These are phyloP conservation scores for Emmonsiellopsis sp. DNA, from an alignment of 2,329 filamentous ascomycete genomes.

Conservation along the genomic window DNA sequence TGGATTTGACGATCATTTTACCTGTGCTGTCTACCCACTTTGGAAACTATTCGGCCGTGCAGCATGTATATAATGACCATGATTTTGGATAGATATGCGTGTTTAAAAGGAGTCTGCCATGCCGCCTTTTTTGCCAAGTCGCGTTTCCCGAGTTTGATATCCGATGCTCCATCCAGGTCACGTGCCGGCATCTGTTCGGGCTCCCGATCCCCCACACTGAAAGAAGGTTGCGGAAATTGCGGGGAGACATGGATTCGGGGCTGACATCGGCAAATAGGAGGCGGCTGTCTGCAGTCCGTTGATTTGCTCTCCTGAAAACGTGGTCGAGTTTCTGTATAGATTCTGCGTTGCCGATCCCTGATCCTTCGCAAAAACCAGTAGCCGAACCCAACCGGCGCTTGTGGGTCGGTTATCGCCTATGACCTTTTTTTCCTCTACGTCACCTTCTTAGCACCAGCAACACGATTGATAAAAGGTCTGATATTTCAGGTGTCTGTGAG, in stretches of 20 bases:
- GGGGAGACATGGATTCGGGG: not conserved
- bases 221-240: not conserved
- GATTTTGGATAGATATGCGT: not conserved
- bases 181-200: not conserved
- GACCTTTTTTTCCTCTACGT: too few species aligned
- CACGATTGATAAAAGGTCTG: too few species aligned
- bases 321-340: not conserved
- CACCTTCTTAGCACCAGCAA: too few species aligned
- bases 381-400: too few species aligned
- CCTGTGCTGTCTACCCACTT: not conserved
- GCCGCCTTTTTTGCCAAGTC: too few species aligned
- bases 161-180: not conserved
- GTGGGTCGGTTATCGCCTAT: too few species aligned
- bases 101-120: too few species aligned
- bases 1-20: too few species aligned
- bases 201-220: not conserved
- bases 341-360: not conserved
- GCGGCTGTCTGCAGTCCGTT: not conserved
- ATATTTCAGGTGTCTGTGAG: too few species aligned
- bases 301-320: not conserved
- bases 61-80: not conserved
- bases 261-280: not conserved
- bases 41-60: not conserved
- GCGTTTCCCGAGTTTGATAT: not conserved
- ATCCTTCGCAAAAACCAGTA: not conserved